A percentile compares a stretch with the other conserved stretches of the same genome.
These are phyloP conservation scores for Cryphonectria carpinicola DNA, from an alignment of 2,329 filamentous ascomycete genomes.

Conservation along the genomic window DNA sequence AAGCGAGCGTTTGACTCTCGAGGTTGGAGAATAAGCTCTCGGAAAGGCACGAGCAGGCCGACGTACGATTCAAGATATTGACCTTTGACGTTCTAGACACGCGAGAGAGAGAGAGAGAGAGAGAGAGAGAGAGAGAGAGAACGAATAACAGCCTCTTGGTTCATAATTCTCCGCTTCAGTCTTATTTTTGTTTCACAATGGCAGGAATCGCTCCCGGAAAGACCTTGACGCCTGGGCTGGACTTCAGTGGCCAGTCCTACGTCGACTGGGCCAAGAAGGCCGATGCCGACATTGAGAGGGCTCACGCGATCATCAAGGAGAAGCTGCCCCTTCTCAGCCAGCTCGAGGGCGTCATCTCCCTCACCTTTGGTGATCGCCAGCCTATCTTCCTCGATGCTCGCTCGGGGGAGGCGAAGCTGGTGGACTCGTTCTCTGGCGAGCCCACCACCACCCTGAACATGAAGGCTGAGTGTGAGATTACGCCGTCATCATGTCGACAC, in stretches of 20 bases:
- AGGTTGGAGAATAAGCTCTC: background rate
- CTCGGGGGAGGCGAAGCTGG: conserved; percentile 30
- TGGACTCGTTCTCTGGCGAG: conserved; percentile 30
- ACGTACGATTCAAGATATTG: background rate
- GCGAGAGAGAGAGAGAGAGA: background rate
- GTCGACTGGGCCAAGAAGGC: conserved; percentile 26
- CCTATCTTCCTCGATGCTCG: conserved; percentile 36
- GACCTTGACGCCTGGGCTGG: conserved; percentile 31
- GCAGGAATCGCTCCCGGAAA: conserved; percentile 32
- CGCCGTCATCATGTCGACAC: background rate
- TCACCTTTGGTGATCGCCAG: conserved; percentile 30
- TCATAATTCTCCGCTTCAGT: background rate
- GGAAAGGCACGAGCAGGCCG: background rate
- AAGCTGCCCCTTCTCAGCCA: conserved; percentile 32
- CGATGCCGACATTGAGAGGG: conserved; percentile 29
- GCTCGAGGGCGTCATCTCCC: conserved; percentile 31
- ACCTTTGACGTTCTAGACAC: background rate
- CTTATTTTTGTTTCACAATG: conserved; percentile 23
- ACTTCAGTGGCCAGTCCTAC: conserved; percentile 32
- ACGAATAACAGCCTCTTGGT: background rate
- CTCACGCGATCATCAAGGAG: conserved; percentile 32
- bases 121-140: background rate
- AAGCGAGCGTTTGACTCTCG: background rate
- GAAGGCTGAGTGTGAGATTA: conserved; percentile 31
- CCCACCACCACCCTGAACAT: conserved; percentile 34